Conservation (phyloP, 108 stramenopile species). For the Aureococcus anophagefferens region DNA sequence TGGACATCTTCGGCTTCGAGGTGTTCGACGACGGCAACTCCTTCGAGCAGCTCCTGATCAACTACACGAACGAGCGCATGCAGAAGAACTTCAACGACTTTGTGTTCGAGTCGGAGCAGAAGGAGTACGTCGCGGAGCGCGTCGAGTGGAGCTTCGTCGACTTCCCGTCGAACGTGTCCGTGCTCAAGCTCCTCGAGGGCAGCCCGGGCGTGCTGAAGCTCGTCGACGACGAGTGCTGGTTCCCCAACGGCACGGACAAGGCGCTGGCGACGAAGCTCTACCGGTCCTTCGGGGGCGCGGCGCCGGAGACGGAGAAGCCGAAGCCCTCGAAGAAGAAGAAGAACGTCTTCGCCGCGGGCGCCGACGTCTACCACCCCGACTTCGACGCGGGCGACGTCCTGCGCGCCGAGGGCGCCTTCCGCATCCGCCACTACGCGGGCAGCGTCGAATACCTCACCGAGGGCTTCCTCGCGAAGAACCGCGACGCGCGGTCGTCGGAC, state of each 20-base stretch:
- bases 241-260: slow-evolving; percentile 77
- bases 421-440: slow-evolving; percentile 81
- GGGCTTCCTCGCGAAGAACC: too few relatives aligned
- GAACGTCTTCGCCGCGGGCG: too few relatives aligned
- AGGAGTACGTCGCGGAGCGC: slow-evolving; percentile 89
- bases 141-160: slow-evolving; percentile 79
- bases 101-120: slow-evolving; percentile 91
- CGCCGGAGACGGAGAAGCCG: too few relatives aligned
- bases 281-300: slow-evolving; percentile 59
- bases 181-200: slow-evolving; percentile 88
- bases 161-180: slow-evolving; percentile 92
- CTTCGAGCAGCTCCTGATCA: slow-evolving; percentile 91
- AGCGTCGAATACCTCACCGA: slow-evolving; percentile 72
- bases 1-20: too few relatives aligned
- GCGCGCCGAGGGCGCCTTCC: slow-evolving; percentile 63
- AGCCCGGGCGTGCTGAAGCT: slow-evolving; percentile 78
- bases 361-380: slow-evolving; percentile 52
- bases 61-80: slow-evolving; percentile 94
- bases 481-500: too few relatives aligned
- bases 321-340: too few relatives aligned
- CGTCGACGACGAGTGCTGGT: slow-evolving; percentile 84
- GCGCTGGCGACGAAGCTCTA: slow-evolving; percentile 79
- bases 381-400: slow-evolving; percentile 60
- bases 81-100: slow-evolving; percentile 98
- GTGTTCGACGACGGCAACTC: slow-evolving; percentile 73